phyloP scores from a whole-genome alignment of 441 rosid genomes.

The Theobroma grandiflorum region DNA sequence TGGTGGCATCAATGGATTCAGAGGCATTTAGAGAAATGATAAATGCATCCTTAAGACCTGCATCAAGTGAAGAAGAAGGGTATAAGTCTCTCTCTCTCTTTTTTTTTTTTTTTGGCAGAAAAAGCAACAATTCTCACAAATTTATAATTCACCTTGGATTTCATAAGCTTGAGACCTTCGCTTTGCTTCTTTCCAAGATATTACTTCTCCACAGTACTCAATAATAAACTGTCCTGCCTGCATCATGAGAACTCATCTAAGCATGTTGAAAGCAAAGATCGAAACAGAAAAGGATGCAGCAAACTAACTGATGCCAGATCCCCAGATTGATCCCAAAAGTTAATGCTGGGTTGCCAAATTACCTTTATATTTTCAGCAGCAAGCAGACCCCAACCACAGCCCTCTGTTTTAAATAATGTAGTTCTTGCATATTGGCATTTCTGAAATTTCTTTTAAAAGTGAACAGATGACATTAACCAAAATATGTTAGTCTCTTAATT shows the following conservation, averaged over 20 bases:
- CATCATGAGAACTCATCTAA: slow-evolving; percentile 16
- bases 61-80: slow-evolving; percentile 36
- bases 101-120: background rate
- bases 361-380: slow-evolving; percentile 89
- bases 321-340: background rate
- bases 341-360: slow-evolving; percentile 17
- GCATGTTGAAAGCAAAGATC: slow-evolving; percentile 16
- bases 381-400: slow-evolving; percentile 91
- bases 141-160: slow-evolving; percentile 57
- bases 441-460: slow-evolving; percentile 75
- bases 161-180: slow-evolving; percentile 84
- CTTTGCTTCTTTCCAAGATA: slow-evolving; percentile 93
- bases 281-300: slow-evolving; percentile 10
- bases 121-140: slow-evolving; percentile 12
- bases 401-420: slow-evolving; percentile 73
- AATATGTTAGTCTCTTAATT: slow-evolving; percentile 7
- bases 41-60: slow-evolving; percentile 93
- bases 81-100: slow-evolving; percentile 9
- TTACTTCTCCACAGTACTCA: slow-evolving; percentile 98
- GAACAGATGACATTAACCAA: slow-evolving; percentile 16
- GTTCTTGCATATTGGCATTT: slow-evolving; percentile 82
- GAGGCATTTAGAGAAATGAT: slow-evolving; percentile 84
- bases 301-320: background rate
- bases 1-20: slow-evolving; percentile 92
- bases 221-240: slow-evolving; percentile 88